phyloP scores from a whole-genome alignment of 345 rosid genomes.

The Trapa incisa region DNA sequence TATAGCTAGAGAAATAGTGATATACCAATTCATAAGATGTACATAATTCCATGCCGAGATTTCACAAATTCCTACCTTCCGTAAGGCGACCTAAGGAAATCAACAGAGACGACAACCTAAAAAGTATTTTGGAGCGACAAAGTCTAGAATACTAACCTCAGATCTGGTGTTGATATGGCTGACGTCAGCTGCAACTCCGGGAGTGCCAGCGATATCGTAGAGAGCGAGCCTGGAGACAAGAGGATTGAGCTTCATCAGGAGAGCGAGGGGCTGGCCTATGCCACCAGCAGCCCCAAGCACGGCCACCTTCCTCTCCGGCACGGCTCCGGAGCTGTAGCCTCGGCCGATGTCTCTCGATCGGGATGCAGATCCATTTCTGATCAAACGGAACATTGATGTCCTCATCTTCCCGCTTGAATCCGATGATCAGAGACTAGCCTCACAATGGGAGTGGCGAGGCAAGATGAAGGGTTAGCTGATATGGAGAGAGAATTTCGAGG shows the following conservation, averaged over 20 bases:
- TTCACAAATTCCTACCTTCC: no score
- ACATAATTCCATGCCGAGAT: background rate
- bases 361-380: conserved; percentile 5
- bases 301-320: conserved; percentile 20
- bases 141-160: conserved; percentile 7
- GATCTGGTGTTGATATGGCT: conserved; percentile 26
- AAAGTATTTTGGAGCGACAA: background rate
- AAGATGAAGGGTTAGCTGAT: background rate
- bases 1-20: no score
- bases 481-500: no score
- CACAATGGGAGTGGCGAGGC: no score
- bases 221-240: conserved; percentile 25
- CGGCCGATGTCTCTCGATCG: conserved; percentile 1
- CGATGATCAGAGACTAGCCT: background rate
- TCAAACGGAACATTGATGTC: conserved; percentile 15
- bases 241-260: conserved; percentile 28
- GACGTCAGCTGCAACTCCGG: conserved; percentile 32
- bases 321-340: conserved; percentile 11
- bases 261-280: conserved; percentile 27
- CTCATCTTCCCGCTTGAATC: conserved; percentile 1
- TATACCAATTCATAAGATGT: no score
- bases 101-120: background rate
- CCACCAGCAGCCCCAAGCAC: conserved; percentile 31
- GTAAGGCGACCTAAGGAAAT: background rate
- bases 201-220: conserved; percentile 26